Conservation (phyloP, 441 rosid genomes). For the Populus hybrid region DNA sequence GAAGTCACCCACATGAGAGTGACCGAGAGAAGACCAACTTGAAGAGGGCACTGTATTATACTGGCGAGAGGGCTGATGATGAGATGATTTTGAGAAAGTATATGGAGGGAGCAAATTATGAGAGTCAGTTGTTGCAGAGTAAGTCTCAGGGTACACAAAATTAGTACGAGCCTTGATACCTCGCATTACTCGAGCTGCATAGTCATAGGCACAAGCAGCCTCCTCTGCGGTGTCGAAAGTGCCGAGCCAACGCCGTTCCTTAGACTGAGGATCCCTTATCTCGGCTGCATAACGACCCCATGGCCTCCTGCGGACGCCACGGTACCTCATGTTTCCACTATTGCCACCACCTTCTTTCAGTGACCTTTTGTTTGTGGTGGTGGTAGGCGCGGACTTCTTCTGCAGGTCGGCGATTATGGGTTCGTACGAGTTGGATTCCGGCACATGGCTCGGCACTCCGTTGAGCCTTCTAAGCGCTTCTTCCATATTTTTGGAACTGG, state of each 20-base stretch:
- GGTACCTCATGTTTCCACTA: slow-evolving; percentile 58
- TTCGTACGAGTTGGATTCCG: slow-evolving; percentile 20
- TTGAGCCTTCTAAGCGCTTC: slow-evolving; percentile 55
- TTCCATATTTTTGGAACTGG: slow-evolving; percentile 41
- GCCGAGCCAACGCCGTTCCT: slow-evolving; percentile 94
- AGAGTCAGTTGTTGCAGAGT: neutral
- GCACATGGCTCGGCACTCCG: slow-evolving; percentile 23
- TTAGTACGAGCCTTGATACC: slow-evolving; percentile 87
- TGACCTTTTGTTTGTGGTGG: slow-evolving; percentile 38
- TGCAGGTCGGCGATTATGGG: slow-evolving; percentile 15
- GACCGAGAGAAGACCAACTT: slow-evolving; percentile 12
- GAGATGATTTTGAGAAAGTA: slow-evolving; percentile 27
- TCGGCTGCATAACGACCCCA: slow-evolving; percentile 99
- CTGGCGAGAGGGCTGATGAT: slow-evolving; percentile 9
- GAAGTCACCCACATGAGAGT: slow-evolving; percentile 1
- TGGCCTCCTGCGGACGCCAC: slow-evolving; percentile 89
- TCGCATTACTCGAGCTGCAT: slow-evolving; percentile 82
- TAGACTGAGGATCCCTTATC: slow-evolving; percentile 83
- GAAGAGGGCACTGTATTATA: slow-evolving; percentile 8
- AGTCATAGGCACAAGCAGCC: slow-evolving; percentile 92
- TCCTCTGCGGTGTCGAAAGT: slow-evolving; percentile 96
- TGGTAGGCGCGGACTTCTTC: slow-evolving; percentile 17
- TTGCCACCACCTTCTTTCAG: slow-evolving; percentile 31
- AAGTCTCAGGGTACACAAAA: slow-evolving; percentile 44
- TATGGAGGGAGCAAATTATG: slow-evolving; percentile 15